phyloP scores from a whole-genome alignment of 1,139 yeast species.

The Hansenula anomala region DNA sequence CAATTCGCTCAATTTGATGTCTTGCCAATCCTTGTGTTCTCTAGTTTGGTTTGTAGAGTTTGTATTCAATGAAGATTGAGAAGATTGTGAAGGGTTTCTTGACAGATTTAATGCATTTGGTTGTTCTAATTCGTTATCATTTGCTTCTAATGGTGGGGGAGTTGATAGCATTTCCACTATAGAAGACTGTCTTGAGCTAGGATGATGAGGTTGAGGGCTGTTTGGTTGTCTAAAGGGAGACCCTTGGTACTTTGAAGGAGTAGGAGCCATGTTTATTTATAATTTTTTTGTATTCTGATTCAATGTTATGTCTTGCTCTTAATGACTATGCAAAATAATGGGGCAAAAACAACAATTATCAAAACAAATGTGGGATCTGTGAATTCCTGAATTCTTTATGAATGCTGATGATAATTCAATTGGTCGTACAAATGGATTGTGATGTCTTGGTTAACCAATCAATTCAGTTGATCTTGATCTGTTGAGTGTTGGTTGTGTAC shows the following conservation, averaged over 20 bases:
- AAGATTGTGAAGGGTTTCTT: constrained; percentile 38
- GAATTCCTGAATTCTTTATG: no score
- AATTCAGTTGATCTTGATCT: no score
- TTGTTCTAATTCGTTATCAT: constrained; percentile 13
- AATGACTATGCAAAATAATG: background rate
- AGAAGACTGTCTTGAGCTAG: constrained; percentile 52
- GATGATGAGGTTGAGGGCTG: constrained; percentile 26
- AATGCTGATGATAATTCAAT: no score
- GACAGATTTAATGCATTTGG: constrained; percentile 28
- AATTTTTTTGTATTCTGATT: background rate
- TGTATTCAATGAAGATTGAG: constrained; percentile 23
- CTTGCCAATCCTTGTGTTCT: constrained; percentile 59
- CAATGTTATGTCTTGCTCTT: no score
- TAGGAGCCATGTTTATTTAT: constrained; percentile 9
- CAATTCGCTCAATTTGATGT: constrained; percentile 63
- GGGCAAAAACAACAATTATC: background rate
- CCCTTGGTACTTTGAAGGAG: constrained; percentile 27
- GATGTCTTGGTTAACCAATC: no score
- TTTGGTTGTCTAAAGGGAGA: constrained; percentile 33
- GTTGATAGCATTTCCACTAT: constrained; percentile 80
- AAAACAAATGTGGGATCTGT: no score
- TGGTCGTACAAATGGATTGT: no score
- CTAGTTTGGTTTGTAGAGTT: constrained; percentile 22
- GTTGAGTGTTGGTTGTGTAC: no score
- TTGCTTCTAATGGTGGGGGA: constrained; percentile 62